Evolutionary conservation across 1,284 basidiomycete genomes (phyloP), one percentile per base, ranked within the genome.

Genomic region (Moniliophthora roreri): DNA sequence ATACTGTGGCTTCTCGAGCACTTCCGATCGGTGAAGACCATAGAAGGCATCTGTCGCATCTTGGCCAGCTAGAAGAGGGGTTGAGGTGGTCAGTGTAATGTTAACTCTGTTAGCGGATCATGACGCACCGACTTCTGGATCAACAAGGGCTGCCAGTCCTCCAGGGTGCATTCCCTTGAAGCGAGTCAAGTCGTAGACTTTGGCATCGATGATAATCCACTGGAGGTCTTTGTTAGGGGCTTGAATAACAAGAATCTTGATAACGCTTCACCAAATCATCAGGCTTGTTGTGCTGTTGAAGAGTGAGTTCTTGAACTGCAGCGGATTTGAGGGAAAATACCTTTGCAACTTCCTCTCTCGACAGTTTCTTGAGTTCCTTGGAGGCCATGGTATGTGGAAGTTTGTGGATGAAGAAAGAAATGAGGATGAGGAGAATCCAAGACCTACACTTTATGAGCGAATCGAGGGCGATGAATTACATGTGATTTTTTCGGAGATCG

Each of bases 31-130:
- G 67, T 95, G 93, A 41, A 95, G 79, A 42, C 87, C 84, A 63
- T 87, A 95, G 75, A 95, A 95, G 2, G 81, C 83, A 51, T 93
- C 89, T 0, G 93, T 94, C 3, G 89, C 91, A 66, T 95, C 92
- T 66, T 89, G 79, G 4, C 90, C 91, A 54, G 87, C 88, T 85
- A 63, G 69, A 76, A 65, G 24, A 65, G 66, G 74, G 75, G 28
- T 76, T 32, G 7, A 75, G 0, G 77, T 77, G 61, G 21, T 9
- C 23, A 32, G 18, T 3, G 28, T 20, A 37, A 28, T 28, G 23
- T 13, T 16, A 34, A 4, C 76, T 45, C 77, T 57, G 35, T 38
- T n/a, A 44, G 55, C 52, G 24, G 18, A 8, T 9, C 9, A 26
- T 59, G 16, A 75, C 85, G 61, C 58, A 89, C 88, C 82, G 57